Evolutionary conservation across 768 basidiomycete species (phyloP).

Genomic region (Mycena alexandri): DNA sequence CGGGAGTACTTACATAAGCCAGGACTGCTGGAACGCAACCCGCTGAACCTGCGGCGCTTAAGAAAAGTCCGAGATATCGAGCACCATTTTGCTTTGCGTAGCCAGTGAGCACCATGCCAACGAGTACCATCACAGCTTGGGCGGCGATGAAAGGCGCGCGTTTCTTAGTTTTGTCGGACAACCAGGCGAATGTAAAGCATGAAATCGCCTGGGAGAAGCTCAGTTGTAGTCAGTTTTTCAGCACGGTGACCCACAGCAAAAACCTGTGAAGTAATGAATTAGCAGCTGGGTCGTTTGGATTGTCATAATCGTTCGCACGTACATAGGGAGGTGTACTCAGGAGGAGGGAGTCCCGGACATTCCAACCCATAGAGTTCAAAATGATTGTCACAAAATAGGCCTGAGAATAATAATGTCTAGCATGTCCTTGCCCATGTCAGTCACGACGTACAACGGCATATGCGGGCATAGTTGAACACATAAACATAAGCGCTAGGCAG

Average conservation of each 20-base stretch:
- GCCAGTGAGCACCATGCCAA: slow-evolving; percentile 49
- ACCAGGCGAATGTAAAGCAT: slow-evolving; percentile 52
- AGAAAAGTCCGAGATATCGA: slow-evolving; percentile 54
- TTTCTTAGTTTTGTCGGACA: slow-evolving; percentile 51
- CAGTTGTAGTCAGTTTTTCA: not conserved
- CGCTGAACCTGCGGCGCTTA: slow-evolving; percentile 51
- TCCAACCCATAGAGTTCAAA: slow-evolving; percentile 51
- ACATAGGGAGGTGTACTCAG: slow-evolving; percentile 53
- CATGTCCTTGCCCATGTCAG: not conserved
- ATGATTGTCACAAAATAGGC: slow-evolving; percentile 52
- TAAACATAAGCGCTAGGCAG: slow-evolving; percentile 51
- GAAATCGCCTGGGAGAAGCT: slow-evolving; percentile 46
- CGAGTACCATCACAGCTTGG: slow-evolving; percentile 49
- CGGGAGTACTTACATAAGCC: slow-evolving; percentile 50
- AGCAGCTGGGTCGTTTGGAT: not conserved
- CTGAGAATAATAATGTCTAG: slow-evolving; percentile 37
- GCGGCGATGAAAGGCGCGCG: slow-evolving; percentile 51
- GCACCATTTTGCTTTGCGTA: slow-evolving; percentile 45
- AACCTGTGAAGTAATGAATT: not conserved
- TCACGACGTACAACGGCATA: slow-evolving; percentile 43
- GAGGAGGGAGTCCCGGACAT: slow-evolving; percentile 44
- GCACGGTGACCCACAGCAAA: slow-evolving; percentile 11
- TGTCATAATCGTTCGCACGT: slow-evolving; percentile 12
- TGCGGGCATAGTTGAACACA: slow-evolving; percentile 53
- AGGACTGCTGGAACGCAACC: slow-evolving; percentile 53